A percentile compares a stretch with the other conserved stretches of the same genome.
Conservation (phyloP, 148 eudicot species). For the Chenopodium quinoa region DNA sequence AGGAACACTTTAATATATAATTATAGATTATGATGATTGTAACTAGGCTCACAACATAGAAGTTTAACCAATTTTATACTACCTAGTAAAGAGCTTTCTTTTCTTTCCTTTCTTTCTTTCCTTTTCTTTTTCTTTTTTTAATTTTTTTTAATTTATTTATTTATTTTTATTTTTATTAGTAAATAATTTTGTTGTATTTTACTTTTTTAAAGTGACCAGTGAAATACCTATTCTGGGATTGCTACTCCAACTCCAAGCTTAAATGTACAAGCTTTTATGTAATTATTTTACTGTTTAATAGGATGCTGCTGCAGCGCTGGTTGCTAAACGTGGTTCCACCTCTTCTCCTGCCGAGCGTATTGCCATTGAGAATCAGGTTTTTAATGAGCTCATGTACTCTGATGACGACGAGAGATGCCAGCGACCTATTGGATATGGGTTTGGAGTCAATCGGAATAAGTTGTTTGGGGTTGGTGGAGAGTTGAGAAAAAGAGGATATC, state of each 20-base stretch:
- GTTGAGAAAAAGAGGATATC: constrained; percentile 29
- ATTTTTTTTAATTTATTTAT: too few species aligned
- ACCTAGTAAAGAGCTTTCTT: too few species aligned
- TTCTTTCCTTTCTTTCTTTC: too few species aligned
- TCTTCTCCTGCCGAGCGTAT: constrained; percentile 22
- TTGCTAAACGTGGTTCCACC: constrained; percentile 34
- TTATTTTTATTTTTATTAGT: too few species aligned
- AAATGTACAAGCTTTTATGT: neutral
- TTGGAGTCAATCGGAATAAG: constrained; percentile 28
- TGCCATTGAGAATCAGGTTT: constrained; percentile 37
- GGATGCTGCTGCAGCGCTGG: constrained; percentile 33
- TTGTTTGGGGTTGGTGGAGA: constrained; percentile 22
- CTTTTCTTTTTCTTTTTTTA: too few species aligned
- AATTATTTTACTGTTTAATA: constrained; percentile 12
- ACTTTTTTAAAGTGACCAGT: neutral
- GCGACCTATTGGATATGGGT: constrained; percentile 34
- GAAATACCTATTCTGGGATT: neutral
- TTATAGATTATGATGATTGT: neutral
- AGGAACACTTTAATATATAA: too few species aligned
- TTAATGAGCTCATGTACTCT: constrained; percentile 40
- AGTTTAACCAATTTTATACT: neutral
- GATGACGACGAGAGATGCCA: constrained; percentile 31
- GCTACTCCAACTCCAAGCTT: neutral
- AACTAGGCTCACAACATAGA: neutral
- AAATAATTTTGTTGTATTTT: too few species aligned